Conservation (phyloP, 169 alveolate species). For the Plasmodium falciparum region DNA sequence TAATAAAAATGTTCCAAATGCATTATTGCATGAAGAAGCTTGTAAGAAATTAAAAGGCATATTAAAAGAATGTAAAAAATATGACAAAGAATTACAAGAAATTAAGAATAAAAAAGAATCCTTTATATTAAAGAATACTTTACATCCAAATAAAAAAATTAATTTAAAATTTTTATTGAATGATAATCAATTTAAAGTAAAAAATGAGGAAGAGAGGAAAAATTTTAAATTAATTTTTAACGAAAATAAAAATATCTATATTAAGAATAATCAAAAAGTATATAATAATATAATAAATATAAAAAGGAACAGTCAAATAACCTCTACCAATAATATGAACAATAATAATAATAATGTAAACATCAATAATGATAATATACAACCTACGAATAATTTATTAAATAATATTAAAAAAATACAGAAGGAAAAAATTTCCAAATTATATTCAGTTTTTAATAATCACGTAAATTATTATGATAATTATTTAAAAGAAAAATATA, state of each 20-base stretch:
- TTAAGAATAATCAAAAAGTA: not conserved
- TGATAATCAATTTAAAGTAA: constrained; percentile 28
- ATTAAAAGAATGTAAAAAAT: constrained; percentile 48
- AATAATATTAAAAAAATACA: constrained; percentile 17
- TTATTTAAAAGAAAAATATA: constrained; percentile 62
- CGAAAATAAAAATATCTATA: not conserved
- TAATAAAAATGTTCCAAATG: no score
- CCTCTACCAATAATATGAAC: not conserved
- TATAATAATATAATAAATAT: not conserved
- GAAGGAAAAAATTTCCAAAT: constrained; percentile 25
- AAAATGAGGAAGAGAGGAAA: not conserved
- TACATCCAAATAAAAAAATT: constrained; percentile 22
- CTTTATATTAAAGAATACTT: not conserved
- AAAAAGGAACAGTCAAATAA: not conserved
- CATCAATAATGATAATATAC: not conserved
- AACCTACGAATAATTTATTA: not conserved
- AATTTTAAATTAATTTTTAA: constrained; percentile 11
- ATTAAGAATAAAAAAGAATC: not conserved
- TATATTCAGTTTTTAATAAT: constrained; percentile 15
- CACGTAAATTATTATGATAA: constrained; percentile 64
- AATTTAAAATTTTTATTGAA: constrained; percentile 11
- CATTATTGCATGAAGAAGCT: constrained; percentile 15
- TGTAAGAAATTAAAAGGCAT: constrained; percentile 32
- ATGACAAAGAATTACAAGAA: constrained; percentile 58
- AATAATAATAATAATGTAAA: not conserved